Evolutionary conservation across 129 eudicot species (phyloP).

Genomic region (Arctium minus): DNA sequence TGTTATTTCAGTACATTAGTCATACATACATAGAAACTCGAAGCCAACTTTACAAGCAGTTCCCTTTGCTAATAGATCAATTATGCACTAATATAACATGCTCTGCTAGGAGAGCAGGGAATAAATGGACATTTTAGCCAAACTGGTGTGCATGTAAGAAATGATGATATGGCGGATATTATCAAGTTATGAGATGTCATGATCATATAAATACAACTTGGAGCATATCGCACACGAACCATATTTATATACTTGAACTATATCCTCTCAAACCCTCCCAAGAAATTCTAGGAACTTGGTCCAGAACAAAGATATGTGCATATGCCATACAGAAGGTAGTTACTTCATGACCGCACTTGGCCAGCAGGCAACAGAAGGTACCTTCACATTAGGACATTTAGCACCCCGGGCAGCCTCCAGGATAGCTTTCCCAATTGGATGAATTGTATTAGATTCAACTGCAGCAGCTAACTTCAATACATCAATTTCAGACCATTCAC

Average conservation of each 20-base stretch:
- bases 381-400: conserved; percentile 59
- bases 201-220: not conserved
- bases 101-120: not conserved
- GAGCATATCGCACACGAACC: not conserved
- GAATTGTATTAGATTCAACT: conserved; percentile 89
- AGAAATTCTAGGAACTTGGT: not conserved
- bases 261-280: not conserved
- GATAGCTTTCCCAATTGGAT: conserved; percentile 98
- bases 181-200: too few species aligned
- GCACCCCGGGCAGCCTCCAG: conserved; percentile 76
- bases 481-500: conserved; percentile 65
- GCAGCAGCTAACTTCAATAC: conserved; percentile 86
- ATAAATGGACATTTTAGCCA: too few species aligned
- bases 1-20: not conserved
- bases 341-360: not conserved
- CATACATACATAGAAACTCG: not conserved
- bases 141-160: too few species aligned
- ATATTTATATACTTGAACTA: not conserved
- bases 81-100: not conserved
- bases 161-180: too few species aligned
- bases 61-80: not conserved
- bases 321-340: not conserved
- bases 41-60: not conserved
- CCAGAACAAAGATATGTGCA: not conserved
- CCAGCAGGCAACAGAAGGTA: conserved; percentile 10